Evolutionary conservation across 768 basidiomycete genomes (phyloP).

Genomic region (Pholiota molesta): DNA sequence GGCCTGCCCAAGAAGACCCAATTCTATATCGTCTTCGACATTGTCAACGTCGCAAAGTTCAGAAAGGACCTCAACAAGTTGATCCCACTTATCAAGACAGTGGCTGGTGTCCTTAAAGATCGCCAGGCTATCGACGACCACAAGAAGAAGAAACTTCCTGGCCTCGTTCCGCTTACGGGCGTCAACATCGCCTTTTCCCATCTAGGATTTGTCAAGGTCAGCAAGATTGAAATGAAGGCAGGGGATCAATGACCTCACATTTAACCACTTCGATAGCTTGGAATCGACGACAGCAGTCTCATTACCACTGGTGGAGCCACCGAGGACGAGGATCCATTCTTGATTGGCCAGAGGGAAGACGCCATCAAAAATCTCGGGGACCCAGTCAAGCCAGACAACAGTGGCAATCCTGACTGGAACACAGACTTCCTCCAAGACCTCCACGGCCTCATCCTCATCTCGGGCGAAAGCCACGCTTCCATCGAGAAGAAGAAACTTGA

Average conservation of each 20-base stretch:
- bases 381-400: slow-evolving; percentile 20
- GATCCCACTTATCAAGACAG: slow-evolving; percentile 48
- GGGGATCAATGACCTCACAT: background rate
- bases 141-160: slow-evolving; percentile 28
- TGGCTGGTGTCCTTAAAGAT: slow-evolving; percentile 43
- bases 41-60: slow-evolving; percentile 46
- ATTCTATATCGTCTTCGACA: slow-evolving; percentile 53
- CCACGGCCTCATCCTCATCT: slow-evolving; percentile 54
- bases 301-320: slow-evolving; percentile 26
- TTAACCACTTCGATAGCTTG: slow-evolving; percentile 32
- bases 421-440: slow-evolving; percentile 46
- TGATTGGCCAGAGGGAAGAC: slow-evolving; percentile 43
- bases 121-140: slow-evolving; percentile 39
- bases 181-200: slow-evolving; percentile 60
- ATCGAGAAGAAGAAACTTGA: slow-evolving; percentile 36
- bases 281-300: slow-evolving; percentile 41
- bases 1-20: slow-evolving; percentile 60
- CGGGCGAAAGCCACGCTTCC: slow-evolving; percentile 43
- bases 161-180: slow-evolving; percentile 41
- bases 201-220: slow-evolving; percentile 45
- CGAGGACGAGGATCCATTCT: slow-evolving; percentile 40
- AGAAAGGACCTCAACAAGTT: slow-evolving; percentile 42
- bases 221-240: background rate
- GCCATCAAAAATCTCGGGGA: slow-evolving; percentile 41
- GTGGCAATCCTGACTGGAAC: slow-evolving; percentile 57